phyloP scores from a whole-genome alignment of 306 rosid genomes.

The Clitoria ternatea region DNA sequence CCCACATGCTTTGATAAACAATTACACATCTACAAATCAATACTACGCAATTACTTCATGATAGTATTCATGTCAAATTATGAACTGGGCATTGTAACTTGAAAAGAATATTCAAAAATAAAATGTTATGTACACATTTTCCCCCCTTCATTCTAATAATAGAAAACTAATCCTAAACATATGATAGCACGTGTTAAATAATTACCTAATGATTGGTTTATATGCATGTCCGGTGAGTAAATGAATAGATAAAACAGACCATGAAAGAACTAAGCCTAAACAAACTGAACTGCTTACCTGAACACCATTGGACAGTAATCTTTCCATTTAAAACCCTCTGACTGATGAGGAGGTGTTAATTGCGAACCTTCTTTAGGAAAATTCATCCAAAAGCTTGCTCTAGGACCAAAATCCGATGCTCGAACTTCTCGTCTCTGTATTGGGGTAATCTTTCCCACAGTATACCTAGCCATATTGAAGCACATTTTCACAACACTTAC shows the following conservation, averaged over 20 bases:
- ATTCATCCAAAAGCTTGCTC: slow-evolving; percentile 99
- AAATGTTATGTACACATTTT: not conserved
- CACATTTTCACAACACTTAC: slow-evolving; percentile 17
- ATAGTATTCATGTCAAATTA: not conserved
- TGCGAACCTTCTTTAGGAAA: slow-evolving; percentile 97
- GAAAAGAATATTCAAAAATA: not conserved
- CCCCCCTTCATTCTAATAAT: not conserved
- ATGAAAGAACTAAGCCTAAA: slow-evolving; percentile 8
- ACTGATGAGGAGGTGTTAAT: slow-evolving; percentile 92
- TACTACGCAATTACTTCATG: not conserved
- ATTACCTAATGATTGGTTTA: too few species aligned
- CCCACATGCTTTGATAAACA: not conserved
- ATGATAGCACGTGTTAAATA: too few species aligned
- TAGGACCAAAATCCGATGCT: slow-evolving; percentile 85
- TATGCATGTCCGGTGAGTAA: slow-evolving; percentile 16
- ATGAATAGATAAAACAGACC: slow-evolving; percentile 15
- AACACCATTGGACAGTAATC: slow-evolving; percentile 99
- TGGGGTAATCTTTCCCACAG: slow-evolving; percentile 98
- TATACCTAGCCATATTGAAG: slow-evolving; percentile 74
- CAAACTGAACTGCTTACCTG: slow-evolving; percentile 52
- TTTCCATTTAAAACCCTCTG: slow-evolving; percentile 97
- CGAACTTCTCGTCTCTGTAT: slow-evolving; percentile 95
- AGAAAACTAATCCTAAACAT: too few species aligned
- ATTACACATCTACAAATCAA: not conserved
- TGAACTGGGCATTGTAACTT: not conserved